Conservation (phyloP, 2,329 filamentous ascomycete genomes). For the Neocatenulostroma microsporum region DNA sequence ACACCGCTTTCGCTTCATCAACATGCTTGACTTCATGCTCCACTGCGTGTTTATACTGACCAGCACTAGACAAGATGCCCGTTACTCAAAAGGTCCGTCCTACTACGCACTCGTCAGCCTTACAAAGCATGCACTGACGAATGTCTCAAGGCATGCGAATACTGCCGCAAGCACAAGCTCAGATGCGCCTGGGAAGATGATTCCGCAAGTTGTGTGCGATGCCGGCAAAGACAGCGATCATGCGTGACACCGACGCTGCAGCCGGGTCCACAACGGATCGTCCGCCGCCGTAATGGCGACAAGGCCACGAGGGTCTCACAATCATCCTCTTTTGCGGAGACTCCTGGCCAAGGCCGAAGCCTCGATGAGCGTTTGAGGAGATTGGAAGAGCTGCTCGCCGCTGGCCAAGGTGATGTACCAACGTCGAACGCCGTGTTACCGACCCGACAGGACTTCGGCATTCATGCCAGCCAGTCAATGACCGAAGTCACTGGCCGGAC, state of each 20-base stretch:
- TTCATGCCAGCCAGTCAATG: not conserved
- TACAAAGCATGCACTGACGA: too few relatives aligned
- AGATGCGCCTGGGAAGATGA: not conserved
- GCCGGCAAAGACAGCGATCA: not conserved
- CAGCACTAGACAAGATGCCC: too few relatives aligned
- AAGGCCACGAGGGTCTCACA: too few relatives aligned
- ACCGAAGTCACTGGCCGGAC: not conserved
- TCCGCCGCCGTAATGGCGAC: too few relatives aligned
- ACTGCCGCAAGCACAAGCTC: slow-evolving; percentile 1
- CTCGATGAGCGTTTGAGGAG: not conserved
- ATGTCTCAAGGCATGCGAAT: slow-evolving; percentile 1
- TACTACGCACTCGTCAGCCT: too few relatives aligned
- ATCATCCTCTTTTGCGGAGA: too few relatives aligned
- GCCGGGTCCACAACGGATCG: not conserved
- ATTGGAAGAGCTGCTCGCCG: not conserved
- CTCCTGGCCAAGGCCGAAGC: not conserved
- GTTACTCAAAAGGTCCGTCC: too few relatives aligned
- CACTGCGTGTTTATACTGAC: too few relatives aligned
- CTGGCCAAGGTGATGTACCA: not conserved
- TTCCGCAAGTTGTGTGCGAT: not conserved
- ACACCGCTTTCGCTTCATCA: too few relatives aligned
- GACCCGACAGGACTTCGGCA: not conserved
- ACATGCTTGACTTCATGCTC: too few relatives aligned
- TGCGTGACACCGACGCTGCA: not conserved
- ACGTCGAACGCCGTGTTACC: not conserved